phyloP scores from a whole-genome alignment of 2,329 filamentous ascomycete species.

The Cladosporium sp. region DNA sequence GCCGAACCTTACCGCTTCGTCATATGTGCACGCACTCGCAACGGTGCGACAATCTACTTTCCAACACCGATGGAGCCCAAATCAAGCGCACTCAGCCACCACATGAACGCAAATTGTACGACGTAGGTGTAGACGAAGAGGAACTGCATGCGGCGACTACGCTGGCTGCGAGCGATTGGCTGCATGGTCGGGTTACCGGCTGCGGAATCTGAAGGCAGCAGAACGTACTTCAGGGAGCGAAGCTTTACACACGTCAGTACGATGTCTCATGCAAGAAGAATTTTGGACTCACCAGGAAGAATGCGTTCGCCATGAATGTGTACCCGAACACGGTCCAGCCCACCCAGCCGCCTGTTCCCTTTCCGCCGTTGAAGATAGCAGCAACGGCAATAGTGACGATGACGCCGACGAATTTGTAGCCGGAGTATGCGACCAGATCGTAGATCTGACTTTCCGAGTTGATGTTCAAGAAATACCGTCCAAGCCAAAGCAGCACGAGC shows the following conservation, averaged over 20 bases:
- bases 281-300: constrained; percentile 73
- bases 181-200: constrained; percentile 61
- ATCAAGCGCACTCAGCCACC: constrained; percentile 58
- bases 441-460: constrained; percentile 90
- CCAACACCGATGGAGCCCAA: constrained; percentile 16
- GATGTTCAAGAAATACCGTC: constrained; percentile 89
- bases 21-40: neutral
- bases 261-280: neutral
- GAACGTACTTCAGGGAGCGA: constrained; percentile 89
- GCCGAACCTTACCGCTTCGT: too few relatives aligned
- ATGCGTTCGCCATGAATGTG: constrained; percentile 87
- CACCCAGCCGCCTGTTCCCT: constrained; percentile 79
- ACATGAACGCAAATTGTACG: constrained; percentile 94
- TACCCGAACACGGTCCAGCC: constrained; percentile 88
- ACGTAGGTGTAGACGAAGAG: constrained; percentile 92
- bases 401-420: constrained; percentile 97
- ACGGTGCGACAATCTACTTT: neutral
- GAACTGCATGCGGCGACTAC: constrained; percentile 84
- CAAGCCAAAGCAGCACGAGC: constrained; percentile 83
- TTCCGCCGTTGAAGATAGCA: constrained; percentile 70
- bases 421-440: constrained; percentile 91
- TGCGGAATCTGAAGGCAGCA: constrained; percentile 75
- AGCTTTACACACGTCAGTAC: constrained; percentile 52
- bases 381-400: constrained; percentile 80
- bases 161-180: constrained; percentile 75